Evolutionary conservation across 176 grass and related monocot genomes (phyloP).

Genomic region (Leersia perrieri): DNA sequence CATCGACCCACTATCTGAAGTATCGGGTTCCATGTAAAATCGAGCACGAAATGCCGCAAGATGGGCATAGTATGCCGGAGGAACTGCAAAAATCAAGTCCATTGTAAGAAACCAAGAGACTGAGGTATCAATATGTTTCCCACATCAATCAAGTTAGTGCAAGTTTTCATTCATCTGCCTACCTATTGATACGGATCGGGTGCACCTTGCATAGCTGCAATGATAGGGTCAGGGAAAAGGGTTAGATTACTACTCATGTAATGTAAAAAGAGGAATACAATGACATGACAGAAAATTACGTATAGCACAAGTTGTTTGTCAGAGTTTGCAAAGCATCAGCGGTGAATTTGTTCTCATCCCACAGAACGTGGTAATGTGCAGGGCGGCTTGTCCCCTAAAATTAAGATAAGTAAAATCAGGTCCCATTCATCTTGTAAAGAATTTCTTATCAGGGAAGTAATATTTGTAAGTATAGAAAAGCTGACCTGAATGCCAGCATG

Average conservation of each 20-base stretch:
- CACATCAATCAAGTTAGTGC: neutral
- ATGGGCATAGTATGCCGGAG: conserved; percentile 68
- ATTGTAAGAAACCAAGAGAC: neutral
- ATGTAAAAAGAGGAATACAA: neutral
- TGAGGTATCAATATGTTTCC: neutral
- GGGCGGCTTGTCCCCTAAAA: conserved; percentile 73
- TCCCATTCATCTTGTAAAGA: neutral
- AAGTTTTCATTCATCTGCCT: neutral
- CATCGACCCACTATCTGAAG: conserved; percentile 51
- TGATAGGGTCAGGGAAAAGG: neutral
- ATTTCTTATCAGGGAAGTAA: neutral
- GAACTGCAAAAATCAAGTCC: conserved; percentile 34
- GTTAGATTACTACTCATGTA: conserved; percentile 9
- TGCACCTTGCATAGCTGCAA: conserved; percentile 68
- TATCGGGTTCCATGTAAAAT: conserved; percentile 60
- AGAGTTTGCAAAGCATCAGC: conserved; percentile 67
- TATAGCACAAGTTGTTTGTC: conserved; percentile 82
- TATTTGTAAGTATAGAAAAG: conserved; percentile 16
- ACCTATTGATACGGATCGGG: conserved; percentile 64
- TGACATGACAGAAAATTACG: conserved; percentile 34
- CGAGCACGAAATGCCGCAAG: conserved; percentile 57
- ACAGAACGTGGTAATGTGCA: conserved; percentile 75
- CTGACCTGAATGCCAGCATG: conserved; percentile 74
- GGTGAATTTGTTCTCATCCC: conserved; percentile 73
- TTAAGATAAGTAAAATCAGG: conserved; percentile 10